Evolutionary conservation across 2,329 filamentous ascomycete species (phyloP).

Genomic region (Epichloe gansuensis): DNA sequence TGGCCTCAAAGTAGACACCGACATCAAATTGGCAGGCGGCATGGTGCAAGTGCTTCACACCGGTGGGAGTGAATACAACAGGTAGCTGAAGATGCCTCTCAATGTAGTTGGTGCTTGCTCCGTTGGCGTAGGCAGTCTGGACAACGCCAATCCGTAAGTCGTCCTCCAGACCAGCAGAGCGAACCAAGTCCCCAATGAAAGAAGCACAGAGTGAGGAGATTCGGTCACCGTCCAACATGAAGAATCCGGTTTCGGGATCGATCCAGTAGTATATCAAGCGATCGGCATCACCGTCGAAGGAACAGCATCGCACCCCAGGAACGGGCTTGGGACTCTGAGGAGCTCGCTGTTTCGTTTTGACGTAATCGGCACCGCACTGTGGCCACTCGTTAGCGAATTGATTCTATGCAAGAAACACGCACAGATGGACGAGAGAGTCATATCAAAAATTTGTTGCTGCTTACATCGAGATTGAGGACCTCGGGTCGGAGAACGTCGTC

Average conservation of each 20-base stretch:
- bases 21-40: slow-evolving; percentile 92
- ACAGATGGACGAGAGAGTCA: background rate
- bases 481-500: slow-evolving; percentile 88
- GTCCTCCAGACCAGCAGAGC: slow-evolving; percentile 63
- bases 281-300: slow-evolving; percentile 90
- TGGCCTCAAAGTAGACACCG: slow-evolving; percentile 97
- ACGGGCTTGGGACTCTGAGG: slow-evolving; percentile 71
- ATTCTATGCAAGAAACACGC: background rate
- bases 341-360: slow-evolving; percentile 92
- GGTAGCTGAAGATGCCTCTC: slow-evolving; percentile 78
- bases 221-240: slow-evolving; percentile 89
- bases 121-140: slow-evolving; percentile 96
- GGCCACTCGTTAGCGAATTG: slow-evolving; percentile 4
- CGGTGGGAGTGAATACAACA: slow-evolving; percentile 85
- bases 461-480: slow-evolving; percentile 74
- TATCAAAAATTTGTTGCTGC: slow-evolving; percentile 13
- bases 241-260: slow-evolving; percentile 72
- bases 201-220: slow-evolving; percentile 90
- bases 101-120: slow-evolving; percentile 85
- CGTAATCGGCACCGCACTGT: slow-evolving; percentile 87
- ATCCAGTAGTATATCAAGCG: slow-evolving; percentile 91
- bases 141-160: slow-evolving; percentile 87
- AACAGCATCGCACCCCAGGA: slow-evolving; percentile 70
- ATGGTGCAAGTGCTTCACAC: slow-evolving; percentile 95
- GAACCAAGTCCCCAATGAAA: slow-evolving; percentile 82